A percentile compares a stretch with the other conserved stretches of the same genome.
Evolutionary conservation across 2,329 filamentous ascomycete genomes (phyloP).

Genomic region (Ophiostoma tasmaniense): DNA sequence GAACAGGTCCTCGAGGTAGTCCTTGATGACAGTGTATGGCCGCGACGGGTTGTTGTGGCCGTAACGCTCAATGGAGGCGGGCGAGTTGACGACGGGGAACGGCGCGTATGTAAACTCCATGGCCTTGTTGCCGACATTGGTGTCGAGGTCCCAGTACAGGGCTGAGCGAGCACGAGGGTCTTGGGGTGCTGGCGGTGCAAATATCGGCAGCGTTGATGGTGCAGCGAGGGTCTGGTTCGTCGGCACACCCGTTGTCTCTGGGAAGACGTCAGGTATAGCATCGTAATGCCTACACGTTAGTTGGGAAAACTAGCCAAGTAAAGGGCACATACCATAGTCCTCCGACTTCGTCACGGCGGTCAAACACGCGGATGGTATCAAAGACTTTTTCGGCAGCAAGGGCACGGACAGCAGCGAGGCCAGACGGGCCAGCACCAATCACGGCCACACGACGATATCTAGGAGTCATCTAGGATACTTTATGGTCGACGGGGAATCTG

Average conservation of each 20-base stretch:
- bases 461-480: not conserved
- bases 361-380: conserved; percentile 34
- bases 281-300: not conserved
- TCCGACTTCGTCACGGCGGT: conserved; percentile 23
- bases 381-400: conserved; percentile 33
- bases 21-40: conserved; percentile 40
- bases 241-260: not conserved
- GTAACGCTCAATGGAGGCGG: conserved; percentile 36
- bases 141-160: conserved; percentile 34
- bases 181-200: not conserved
- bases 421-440: conserved; percentile 36
- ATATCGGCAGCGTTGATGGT: not conserved
- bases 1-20: conserved; percentile 46
- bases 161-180: not conserved
- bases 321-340: not conserved
- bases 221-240: not conserved
- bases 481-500: not conserved
- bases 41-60: conserved; percentile 48
- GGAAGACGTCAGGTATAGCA: not conserved
- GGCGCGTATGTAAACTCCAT: conserved; percentile 46
- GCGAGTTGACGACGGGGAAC: conserved; percentile 12
- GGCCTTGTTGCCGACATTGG: conserved; percentile 49
- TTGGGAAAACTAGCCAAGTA: no score
- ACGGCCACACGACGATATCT: conserved; percentile 30
- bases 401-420: conserved; percentile 22